phyloP scores from a whole-genome alignment of 106 monocot species.

The Agapanthus africanus region DNA sequence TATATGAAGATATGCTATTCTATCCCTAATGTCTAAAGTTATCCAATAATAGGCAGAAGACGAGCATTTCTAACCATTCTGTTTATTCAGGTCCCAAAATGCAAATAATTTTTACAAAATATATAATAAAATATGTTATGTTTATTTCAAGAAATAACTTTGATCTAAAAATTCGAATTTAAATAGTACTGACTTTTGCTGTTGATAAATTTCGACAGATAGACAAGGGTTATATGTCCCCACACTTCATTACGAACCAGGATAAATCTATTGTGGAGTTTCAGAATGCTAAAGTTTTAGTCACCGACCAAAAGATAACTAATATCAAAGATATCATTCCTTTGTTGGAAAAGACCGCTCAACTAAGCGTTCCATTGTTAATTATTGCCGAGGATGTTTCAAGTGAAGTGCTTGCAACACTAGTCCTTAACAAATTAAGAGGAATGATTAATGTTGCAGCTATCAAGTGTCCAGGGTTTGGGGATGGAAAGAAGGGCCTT shows the following conservation, averaged over 20 bases:
- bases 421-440: slow-evolving; percentile 75
- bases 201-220: slow-evolving; percentile 44
- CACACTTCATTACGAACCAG: slow-evolving; percentile 88
- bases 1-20: neutral
- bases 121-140: too few species aligned
- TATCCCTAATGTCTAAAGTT: neutral
- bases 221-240: slow-evolving; percentile 88
- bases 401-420: slow-evolving; percentile 58
- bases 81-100: too few species aligned
- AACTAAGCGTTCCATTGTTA: slow-evolving; percentile 79
- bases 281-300: slow-evolving; percentile 82
- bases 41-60: too few species aligned
- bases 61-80: too few species aligned
- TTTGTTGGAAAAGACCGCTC: slow-evolving; percentile 74
- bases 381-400: slow-evolving; percentile 95
- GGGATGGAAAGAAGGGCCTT: slow-evolving; percentile 81
- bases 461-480: slow-evolving; percentile 87
- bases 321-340: slow-evolving; percentile 69
- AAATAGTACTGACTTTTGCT: neutral
- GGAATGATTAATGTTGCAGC: slow-evolving; percentile 90
- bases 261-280: slow-evolving; percentile 87
- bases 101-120: too few species aligned
- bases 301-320: slow-evolving; percentile 80
- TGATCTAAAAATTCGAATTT: too few species aligned
- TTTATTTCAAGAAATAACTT: too few species aligned